Evolutionary conservation across 352 stramenopile species (phyloP), one percentile per base, ranked within the genome.

Genomic region (Phytophthora europaea): DNA sequence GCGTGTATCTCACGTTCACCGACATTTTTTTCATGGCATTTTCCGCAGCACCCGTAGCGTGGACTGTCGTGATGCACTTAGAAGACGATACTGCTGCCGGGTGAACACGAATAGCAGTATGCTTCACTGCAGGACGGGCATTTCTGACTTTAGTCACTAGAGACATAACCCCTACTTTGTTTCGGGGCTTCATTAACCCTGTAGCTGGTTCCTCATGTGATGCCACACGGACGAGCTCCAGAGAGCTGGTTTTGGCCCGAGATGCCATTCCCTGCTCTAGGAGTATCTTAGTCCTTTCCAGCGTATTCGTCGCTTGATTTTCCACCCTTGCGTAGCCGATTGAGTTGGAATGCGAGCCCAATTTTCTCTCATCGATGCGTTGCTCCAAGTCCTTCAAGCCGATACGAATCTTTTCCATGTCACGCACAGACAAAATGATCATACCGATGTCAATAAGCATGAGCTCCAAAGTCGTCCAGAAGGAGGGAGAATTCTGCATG

Each of bases 401-500:
- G 9, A 13, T 20, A 3, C 31, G 43, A 10, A 31, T n/a, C 4
- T 40, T 48, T 22, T 36, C 59, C 12, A 56, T 47, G 13, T 65
- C 59, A 8, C 43, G 43, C n/a, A 65, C 5, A 7, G 59, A 40
- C 5, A 67, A 13, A 5, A 20, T 13, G 12, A 62, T 68, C 22
- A 55, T 33, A 2, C 26, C 5, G 18, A 69, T 38, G 18, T 69
- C 51, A 3, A 69, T 16, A 40, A 28, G 7, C 51, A 63, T 63
- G 4, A 69, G 34, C n/a, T 62, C 62, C 8, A 69, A 10, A 6
- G 51, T 69, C 12, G 20, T 56, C 51, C 51, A 69, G 8, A 69
- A 16, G 10, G 52, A 63, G 0, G 62, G 62, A 3, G 62, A 68
- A 12, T 68, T 68, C 7, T 68, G 61, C 61, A 68, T 61, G 9